A percentile compares a stretch with the other conserved stretches of the same genome.
Evolutionary conservation across 2,329 filamentous ascomycete species (phyloP).

Genomic region (Emmonsiellopsis sp.): DNA sequence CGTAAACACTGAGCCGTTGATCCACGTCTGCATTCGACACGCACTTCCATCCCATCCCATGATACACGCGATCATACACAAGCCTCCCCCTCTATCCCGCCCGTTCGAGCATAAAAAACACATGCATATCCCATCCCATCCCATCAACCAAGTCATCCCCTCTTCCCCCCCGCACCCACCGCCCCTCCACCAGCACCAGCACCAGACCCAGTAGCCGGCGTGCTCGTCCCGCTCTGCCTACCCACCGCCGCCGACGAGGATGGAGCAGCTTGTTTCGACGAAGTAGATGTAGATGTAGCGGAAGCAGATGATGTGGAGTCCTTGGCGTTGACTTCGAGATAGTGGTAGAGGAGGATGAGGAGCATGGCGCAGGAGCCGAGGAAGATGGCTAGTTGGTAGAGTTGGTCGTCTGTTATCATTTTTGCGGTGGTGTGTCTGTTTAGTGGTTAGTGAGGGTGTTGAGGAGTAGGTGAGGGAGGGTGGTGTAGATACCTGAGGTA

Average conservation of each 20-base stretch:
- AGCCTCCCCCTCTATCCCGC: no score
- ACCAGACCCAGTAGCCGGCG: not conserved
- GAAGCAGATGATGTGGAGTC: constrained; percentile 31
- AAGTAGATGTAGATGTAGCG: not conserved
- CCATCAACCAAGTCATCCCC: not conserved
- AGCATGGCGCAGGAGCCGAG: constrained; percentile 85
- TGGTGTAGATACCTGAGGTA: not conserved
- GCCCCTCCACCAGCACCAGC: not conserved
- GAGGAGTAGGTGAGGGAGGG: not conserved
- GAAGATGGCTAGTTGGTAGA: constrained; percentile 88
- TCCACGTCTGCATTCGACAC: no score
- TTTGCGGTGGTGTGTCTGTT: constrained; percentile 25
- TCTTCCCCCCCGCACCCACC: not conserved
- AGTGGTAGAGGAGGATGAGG: constrained; percentile 90
- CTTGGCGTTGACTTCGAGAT: constrained; percentile 85
- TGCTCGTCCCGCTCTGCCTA: not conserved
- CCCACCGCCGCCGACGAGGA: not conserved
- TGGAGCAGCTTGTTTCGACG: not conserved
- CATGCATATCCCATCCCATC: not conserved
- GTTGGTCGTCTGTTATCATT: constrained; percentile 91
- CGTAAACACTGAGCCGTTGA: no score
- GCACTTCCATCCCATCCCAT: no score
- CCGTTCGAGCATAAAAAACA: not conserved
- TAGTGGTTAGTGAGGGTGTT: not conserved
- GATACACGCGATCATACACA: no score